These are phyloP conservation scores for Talaromyces thailandensis DNA, from an alignment of 495 filamentous ascomycete species.

Conservation along the genomic window DNA sequence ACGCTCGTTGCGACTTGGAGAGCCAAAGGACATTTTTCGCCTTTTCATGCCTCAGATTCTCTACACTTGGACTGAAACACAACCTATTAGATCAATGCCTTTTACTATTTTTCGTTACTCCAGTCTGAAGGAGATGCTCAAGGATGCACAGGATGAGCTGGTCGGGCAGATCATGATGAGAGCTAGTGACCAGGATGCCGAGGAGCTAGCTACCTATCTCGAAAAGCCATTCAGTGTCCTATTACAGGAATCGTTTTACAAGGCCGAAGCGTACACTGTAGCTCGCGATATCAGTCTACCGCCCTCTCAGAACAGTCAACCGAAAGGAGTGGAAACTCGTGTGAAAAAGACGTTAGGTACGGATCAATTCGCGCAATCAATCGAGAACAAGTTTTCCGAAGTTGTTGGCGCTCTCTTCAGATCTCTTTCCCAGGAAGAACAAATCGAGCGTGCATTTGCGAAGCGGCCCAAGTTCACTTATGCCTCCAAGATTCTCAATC, in stretches of 20 bases:
- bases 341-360: slow-evolving; percentile 62
- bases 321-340: slow-evolving; percentile 56
- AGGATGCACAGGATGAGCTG: slow-evolving; percentile 68
- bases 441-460: slow-evolving; percentile 62
- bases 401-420: slow-evolving; percentile 68
- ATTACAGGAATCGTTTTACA: slow-evolving; percentile 62
- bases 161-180: slow-evolving; percentile 81
- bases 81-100: slow-evolving; percentile 59
- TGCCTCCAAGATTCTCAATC: slow-evolving; percentile 51
- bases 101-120: slow-evolving; percentile 74
- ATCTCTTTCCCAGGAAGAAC: slow-evolving; percentile 62
- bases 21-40: slow-evolving; percentile 63
- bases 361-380: slow-evolving; percentile 48
- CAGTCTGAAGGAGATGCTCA: slow-evolving; percentile 58
- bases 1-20: slow-evolving; percentile 48
- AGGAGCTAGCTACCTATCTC: slow-evolving; percentile 48
- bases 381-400: slow-evolving; percentile 61
- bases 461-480: slow-evolving; percentile 50
- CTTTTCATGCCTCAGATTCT: slow-evolving; percentile 88
- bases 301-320: slow-evolving; percentile 36
- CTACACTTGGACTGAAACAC: slow-evolving; percentile 75
- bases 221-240: slow-evolving; percentile 46
- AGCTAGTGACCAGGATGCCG: slow-evolving; percentile 52
- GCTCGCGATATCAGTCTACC: slow-evolving; percentile 64
- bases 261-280: slow-evolving; percentile 75